These are phyloP conservation scores for Erodium moschatum DNA, from an alignment of 441 rosid species.

Conservation along the genomic window DNA sequence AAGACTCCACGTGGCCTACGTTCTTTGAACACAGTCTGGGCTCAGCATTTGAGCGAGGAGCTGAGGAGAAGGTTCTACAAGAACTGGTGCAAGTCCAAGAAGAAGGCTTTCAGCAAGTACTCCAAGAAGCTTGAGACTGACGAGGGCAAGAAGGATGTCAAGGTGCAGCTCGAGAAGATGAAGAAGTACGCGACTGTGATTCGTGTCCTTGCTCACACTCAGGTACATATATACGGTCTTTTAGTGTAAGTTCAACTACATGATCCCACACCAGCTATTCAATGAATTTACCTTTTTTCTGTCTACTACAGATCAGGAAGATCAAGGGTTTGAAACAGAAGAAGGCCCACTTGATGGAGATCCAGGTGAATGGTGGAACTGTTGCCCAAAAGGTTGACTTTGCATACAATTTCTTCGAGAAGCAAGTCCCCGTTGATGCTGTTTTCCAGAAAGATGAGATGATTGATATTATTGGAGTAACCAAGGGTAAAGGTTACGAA, in stretches of 20 bases:
- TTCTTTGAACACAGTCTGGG: conserved; percentile 84
- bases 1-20: conserved; percentile 43
- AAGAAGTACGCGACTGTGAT: conserved; percentile 68
- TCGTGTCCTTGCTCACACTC: conserved; percentile 83
- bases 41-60: conserved; percentile 86
- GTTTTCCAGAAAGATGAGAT: conserved; percentile 92
- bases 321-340: conserved; percentile 91
- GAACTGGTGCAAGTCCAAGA: too few species aligned
- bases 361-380: conserved; percentile 79
- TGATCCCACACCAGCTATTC: too few species aligned
- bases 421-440: conserved; percentile 66
- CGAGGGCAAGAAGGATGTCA: conserved; percentile 63
- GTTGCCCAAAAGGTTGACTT: conserved; percentile 73
- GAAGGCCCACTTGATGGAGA: conserved; percentile 85
- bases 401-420: conserved; percentile 76
- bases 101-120: conserved; percentile 43
- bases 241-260: too few species aligned
- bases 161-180: conserved; percentile 66
- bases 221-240: conserved; percentile 28
- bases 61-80: conserved; percentile 52
- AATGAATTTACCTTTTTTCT: background rate
- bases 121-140: conserved; percentile 51
- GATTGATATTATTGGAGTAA: conserved; percentile 79
- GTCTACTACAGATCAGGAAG: conserved; percentile 55
- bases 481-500: conserved; percentile 88